Percentiles rank a stretch among this genome's conserved stretches.
phyloP scores from a whole-genome alignment of 2,329 filamentous ascomycete genomes.

The Alternaria burnsii region DNA sequence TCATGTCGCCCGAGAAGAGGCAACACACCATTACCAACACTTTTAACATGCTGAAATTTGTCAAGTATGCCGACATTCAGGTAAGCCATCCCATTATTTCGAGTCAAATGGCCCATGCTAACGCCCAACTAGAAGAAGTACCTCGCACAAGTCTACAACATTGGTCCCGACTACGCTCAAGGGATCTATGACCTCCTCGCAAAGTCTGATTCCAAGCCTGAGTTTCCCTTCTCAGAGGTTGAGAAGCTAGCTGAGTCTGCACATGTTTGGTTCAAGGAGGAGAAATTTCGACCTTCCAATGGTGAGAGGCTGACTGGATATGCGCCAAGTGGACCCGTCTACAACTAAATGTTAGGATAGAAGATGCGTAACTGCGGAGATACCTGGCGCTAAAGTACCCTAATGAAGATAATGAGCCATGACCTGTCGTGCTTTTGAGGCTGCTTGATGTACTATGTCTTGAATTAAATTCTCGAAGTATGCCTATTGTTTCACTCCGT shows the following conservation, averaged over 20 bases:
- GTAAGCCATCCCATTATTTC: constrained; percentile 17
- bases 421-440: neutral
- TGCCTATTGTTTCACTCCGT: neutral
- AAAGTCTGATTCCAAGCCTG: constrained; percentile 54
- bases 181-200: constrained; percentile 58
- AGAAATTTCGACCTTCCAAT: constrained; percentile 54
- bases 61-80: constrained; percentile 57
- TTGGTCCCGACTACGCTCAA: constrained; percentile 57
- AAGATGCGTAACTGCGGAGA: neutral
- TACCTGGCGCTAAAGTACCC: neutral
- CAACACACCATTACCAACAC: constrained; percentile 61
- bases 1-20: constrained; percentile 58
- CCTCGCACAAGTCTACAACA: constrained; percentile 62
- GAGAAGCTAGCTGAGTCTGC: constrained; percentile 56
- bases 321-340: constrained; percentile 32
- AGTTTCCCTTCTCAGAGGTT: constrained; percentile 58
- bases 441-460: neutral
- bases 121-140: constrained; percentile 54
- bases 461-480: neutral
- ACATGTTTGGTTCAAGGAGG: constrained; percentile 57
- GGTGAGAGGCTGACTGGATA: constrained; percentile 54
- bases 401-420: neutral
- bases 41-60: constrained; percentile 55
- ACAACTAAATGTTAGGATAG: constrained; percentile 8
- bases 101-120: neutral